Conservation (phyloP, 345 rosid genomes). For the Gossypium rotundifolium region DNA sequence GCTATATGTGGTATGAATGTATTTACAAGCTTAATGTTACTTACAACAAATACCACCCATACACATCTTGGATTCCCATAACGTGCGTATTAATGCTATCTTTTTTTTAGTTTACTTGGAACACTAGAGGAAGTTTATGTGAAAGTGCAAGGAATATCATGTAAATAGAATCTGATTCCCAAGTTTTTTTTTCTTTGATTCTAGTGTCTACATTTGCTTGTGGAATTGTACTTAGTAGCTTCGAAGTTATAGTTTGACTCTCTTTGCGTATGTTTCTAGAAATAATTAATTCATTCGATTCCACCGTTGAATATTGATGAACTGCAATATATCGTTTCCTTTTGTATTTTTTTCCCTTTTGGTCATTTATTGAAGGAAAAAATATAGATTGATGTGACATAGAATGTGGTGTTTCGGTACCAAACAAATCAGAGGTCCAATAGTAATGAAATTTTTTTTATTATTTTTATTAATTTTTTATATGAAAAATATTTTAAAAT, state of each 20-base stretch:
- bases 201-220: slow-evolving; percentile 87
- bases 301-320: slow-evolving; percentile 9
- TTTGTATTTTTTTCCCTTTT: too few species aligned
- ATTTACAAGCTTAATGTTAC: slow-evolving; percentile 82
- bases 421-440: too few species aligned
- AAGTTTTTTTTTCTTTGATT: slow-evolving; percentile 21
- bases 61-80: slow-evolving; percentile 98
- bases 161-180: slow-evolving; percentile 7
- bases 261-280: slow-evolving; percentile 65
- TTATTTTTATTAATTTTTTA: too few species aligned
- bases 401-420: too few species aligned
- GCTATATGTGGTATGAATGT: slow-evolving; percentile 85
- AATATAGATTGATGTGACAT: too few species aligned
- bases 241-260: slow-evolving; percentile 49
- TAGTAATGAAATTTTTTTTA: too few species aligned
- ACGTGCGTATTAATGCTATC: slow-evolving; percentile 45
- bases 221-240: slow-evolving; percentile 70
- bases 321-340: slow-evolving; percentile 1
- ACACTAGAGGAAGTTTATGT: neutral
- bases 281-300: slow-evolving; percentile 8
- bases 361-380: too few species aligned
- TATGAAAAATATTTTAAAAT: too few species aligned
- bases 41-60: slow-evolving; percentile 93
- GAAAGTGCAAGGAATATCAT: slow-evolving; percentile 4
- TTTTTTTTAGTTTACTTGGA: neutral